These are phyloP conservation scores for Fusarium algeriense DNA, from an alignment of 2,329 filamentous ascomycete genomes.

Conservation along the genomic window DNA sequence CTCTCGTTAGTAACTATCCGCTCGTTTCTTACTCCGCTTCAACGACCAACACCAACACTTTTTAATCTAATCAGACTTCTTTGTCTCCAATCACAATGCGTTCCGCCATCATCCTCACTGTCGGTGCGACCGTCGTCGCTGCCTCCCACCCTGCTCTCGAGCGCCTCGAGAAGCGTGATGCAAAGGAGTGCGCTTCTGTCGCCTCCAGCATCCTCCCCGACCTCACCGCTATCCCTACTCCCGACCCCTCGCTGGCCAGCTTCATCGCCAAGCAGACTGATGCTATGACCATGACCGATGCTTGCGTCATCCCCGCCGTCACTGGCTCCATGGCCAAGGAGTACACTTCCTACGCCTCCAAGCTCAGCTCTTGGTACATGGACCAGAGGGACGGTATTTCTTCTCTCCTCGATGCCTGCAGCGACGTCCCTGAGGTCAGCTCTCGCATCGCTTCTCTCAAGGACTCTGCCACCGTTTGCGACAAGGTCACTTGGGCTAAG, in stretches of 20 bases:
- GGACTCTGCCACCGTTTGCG: conserved; percentile 13
- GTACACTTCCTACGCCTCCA: conserved; percentile 43
- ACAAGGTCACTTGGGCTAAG: conserved; percentile 21
- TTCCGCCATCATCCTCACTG: conserved; percentile 27
- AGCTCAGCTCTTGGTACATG: conserved; percentile 42
- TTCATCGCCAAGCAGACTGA: conserved; percentile 42
- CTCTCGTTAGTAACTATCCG: neutral
- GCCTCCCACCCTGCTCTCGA: conserved; percentile 12
- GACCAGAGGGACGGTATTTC: conserved; percentile 34
- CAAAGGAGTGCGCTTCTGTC: conserved; percentile 37
- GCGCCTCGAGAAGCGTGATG: conserved; percentile 34
- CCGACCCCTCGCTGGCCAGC: conserved; percentile 26
- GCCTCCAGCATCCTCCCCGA: conserved; percentile 35
- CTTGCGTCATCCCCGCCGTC: conserved; percentile 44
- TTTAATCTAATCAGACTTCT: neutral
- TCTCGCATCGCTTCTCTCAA: conserved; percentile 9
- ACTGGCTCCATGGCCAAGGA: conserved; percentile 47
- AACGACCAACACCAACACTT: neutral
- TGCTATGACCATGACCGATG: conserved; percentile 33
- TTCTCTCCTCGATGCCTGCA: conserved; percentile 45
- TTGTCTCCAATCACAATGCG: conserved; percentile 12
- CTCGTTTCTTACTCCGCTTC: neutral
- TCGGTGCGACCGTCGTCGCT: conserved; percentile 22
- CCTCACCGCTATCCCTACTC: conserved; percentile 40
- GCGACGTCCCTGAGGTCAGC: conserved; percentile 45